phyloP scores from a whole-genome alignment of 2,329 filamentous ascomycete genomes.

The Aspergillus caelatus region DNA sequence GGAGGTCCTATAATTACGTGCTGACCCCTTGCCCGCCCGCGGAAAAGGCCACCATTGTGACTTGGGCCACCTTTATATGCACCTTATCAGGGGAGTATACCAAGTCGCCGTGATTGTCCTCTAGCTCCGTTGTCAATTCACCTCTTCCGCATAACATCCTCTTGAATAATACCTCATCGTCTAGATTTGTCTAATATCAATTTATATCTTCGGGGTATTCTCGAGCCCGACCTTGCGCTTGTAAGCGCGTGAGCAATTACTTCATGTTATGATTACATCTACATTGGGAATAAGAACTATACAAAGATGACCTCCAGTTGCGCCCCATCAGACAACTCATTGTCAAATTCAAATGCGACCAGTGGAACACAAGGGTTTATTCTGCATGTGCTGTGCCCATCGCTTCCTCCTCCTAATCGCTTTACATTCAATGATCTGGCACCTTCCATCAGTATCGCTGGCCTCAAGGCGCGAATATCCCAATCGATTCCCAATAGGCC shows the following conservation, averaged over 20 bases:
- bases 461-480: slow-evolving; percentile 57
- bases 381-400: slow-evolving; percentile 47
- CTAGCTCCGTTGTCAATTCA: not conserved
- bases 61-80: slow-evolving; percentile 3
- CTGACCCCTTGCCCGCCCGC: not conserved
- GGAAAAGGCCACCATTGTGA: slow-evolving; percentile 22
- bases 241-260: slow-evolving; percentile 2
- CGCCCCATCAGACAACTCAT: slow-evolving; percentile 3
- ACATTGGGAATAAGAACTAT: not conserved
- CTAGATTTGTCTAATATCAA: not conserved
- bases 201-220: not conserved
- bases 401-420: slow-evolving; percentile 38
- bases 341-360: not conserved
- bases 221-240: not conserved
- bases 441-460: slow-evolving; percentile 50
- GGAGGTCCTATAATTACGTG: not conserved
- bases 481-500: slow-evolving; percentile 52
- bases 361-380: slow-evolving; percentile 22
- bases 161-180: not conserved
- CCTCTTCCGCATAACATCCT: not conserved
- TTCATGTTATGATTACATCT: not conserved
- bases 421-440: slow-evolving; percentile 42
- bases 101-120: not conserved
- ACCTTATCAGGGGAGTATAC: not conserved
- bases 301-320: slow-evolving; percentile 15